Evolutionary conservation across 441 rosid species (phyloP), one percentile per base, ranked within the genome.

Genomic region (Croton setiger): DNA sequence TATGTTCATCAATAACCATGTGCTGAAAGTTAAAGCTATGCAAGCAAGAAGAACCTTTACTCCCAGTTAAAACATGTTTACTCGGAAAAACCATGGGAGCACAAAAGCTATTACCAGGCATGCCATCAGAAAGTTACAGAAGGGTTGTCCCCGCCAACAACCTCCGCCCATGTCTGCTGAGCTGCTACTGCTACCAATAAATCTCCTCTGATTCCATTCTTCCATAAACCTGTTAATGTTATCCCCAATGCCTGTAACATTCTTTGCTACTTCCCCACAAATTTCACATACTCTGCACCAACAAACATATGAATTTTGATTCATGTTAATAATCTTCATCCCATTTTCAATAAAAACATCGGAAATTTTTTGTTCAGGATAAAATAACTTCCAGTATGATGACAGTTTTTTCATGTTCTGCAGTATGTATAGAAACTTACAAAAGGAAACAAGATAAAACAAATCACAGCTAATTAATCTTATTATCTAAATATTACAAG

Each of bases 11-110:
- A 21, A 14, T 9, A 20, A 18, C 31, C 47, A n/a, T 20, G 21
- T 3, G 18, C 15, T 8, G 51, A n/a, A 5, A 15, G 20, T 1
- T 3, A 1, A 39, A 31, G 43, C 3, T 15, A 0, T 1, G 64
- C 20, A 7, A 2, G 48, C 33, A 20, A n/a, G 48, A 12, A 65
- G 59, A 73, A 48, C 18, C 49, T 18, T 37, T 35, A 17, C 44
- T 20, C 56, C 31, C 10, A 8, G 11, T 77, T 78, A 88, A 67
- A 85, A 86, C 77, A 88, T 69, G 70, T 82, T 81, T 64, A 76
- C 84, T 21, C 87, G 90, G 72, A 88, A 83, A 75, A 86, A 85
- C 93, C 93, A 88, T 17, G 93, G 91, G 39, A 88, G 74, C 31
- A 88, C 84, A 44, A 88, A 86, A 47, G 89, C 88, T 60, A 88